Evolutionary conservation across 164 flowering plant genomes (phyloP), one percentile per base, ranked within the genome.

Genomic region (Vitis amurensis): DNA sequence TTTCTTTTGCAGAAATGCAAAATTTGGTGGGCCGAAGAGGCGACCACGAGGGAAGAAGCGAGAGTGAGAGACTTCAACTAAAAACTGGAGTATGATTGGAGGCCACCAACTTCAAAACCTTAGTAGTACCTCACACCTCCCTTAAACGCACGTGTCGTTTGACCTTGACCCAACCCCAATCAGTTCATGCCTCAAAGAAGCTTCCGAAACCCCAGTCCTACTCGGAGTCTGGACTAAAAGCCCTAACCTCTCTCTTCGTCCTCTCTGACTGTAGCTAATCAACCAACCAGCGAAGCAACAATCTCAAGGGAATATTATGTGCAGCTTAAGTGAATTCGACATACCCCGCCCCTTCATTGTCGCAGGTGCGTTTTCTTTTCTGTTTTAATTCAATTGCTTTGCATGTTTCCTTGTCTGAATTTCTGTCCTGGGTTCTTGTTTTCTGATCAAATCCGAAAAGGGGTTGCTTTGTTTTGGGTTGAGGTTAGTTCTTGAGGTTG

Each of bases 61-160:
- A 37, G 44, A 37, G 44, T 3, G 44, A 37, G 44, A 6, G 44
- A 37, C 44, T 37, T 37, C 44, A 37, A 37, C 44, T 37, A 6
- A 37, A 37, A 37, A 37, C 44, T 37, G 5, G 44, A 37, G 23
- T 37, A 49, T 63, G 19, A 44, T 15, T 30, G 44, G 44, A 59
- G 15, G n/a, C 2, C 59, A 12, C 8, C 58, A 10, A 9, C 23
- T 55, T 15, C 11, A 10, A n/a, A 55, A n/a, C 9, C 59, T 57
- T 11, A 57, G 59, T 2, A 55, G 1, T 7, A 61, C 49, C 64
- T 37, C 19, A 10, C 9, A 8, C 17, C 44, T 37, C 44, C 44
- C 44, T 11, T 14, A 31, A 61, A 11, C 50, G 64, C 64, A 61
- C 64, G 64, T 61, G 64, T 61, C 9, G 3, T 61, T 61, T 61